phyloP scores from a whole-genome alignment of 2,329 filamentous ascomycete species.

The Tolypocladium tropicale region DNA sequence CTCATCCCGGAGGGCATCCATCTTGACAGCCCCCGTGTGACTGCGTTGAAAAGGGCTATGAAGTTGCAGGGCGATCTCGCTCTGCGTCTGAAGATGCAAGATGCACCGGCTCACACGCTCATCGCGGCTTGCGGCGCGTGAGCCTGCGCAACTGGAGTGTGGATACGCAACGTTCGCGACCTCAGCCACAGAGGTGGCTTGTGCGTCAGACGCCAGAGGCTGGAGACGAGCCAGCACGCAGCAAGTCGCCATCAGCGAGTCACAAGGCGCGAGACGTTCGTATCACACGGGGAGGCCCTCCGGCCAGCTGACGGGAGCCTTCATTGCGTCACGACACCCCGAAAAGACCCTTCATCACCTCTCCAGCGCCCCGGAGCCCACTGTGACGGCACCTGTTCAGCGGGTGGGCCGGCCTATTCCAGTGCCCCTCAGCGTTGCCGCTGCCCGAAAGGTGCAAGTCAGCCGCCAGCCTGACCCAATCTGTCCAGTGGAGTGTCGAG shows the following conservation, averaged over 20 bases:
- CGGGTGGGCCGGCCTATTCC: background rate
- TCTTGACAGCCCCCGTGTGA: constrained; percentile 5
- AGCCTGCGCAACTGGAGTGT: background rate
- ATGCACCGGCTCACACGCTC: background rate
- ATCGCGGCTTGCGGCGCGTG: background rate
- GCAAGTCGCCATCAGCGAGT: background rate
- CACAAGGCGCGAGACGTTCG: background rate
- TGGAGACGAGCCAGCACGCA: too few species aligned
- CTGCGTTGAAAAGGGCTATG: background rate
- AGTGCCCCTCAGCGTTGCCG: background rate
- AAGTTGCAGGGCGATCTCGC: background rate
- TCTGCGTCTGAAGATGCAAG: background rate
- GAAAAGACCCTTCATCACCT: background rate
- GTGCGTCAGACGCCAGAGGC: background rate
- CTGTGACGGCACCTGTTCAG: background rate
- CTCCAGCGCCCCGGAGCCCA: background rate
- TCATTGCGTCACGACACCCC: background rate
- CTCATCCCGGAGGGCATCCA: constrained; percentile 18
- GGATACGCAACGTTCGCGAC: background rate
- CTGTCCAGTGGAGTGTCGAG: background rate
- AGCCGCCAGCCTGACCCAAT: constrained; percentile 1
- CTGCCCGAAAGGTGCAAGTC: background rate
- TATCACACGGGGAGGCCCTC: background rate
- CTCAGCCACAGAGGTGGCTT: constrained; percentile 2
- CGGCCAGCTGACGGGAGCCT: background rate